Conservation (phyloP, 106 monocot genomes). For the Dendrobium catenatum region DNA sequence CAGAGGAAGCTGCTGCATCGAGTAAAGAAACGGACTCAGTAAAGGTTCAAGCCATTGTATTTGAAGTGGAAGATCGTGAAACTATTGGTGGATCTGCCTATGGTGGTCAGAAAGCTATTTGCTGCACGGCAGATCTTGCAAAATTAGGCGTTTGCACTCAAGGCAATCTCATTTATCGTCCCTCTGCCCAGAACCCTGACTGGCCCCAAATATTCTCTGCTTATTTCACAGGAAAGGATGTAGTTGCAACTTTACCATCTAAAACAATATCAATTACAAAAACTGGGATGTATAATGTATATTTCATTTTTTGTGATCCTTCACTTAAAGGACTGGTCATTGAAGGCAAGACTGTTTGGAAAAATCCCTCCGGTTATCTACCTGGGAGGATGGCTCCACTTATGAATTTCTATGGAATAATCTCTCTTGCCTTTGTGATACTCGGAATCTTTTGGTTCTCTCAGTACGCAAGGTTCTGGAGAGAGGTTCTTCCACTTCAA, state of each 20-base stretch:
- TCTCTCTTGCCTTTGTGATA: slow-evolving; percentile 79
- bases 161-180: slow-evolving; percentile 60
- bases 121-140: slow-evolving; percentile 92
- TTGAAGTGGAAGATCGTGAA: slow-evolving; percentile 87
- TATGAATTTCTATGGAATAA: slow-evolving; percentile 82
- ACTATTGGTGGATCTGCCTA: slow-evolving; percentile 87
- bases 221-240: slow-evolving; percentile 53
- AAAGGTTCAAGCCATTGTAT: slow-evolving; percentile 74
- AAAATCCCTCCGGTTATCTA: slow-evolving; percentile 89
- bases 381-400: slow-evolving; percentile 95
- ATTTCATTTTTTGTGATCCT: slow-evolving; percentile 74
- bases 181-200: slow-evolving; percentile 47
- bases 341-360: slow-evolving; percentile 92
- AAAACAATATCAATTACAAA: slow-evolving; percentile 46
- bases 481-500: slow-evolving; percentile 85
- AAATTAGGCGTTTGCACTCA: slow-evolving; percentile 75
- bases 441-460: slow-evolving; percentile 71
- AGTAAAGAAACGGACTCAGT: slow-evolving; percentile 30
- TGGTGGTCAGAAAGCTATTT: slow-evolving; percentile 88
- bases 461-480: slow-evolving; percentile 86
- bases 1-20: slow-evolving; percentile 36
- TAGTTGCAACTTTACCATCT: slow-evolving; percentile 48
- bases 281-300: slow-evolving; percentile 89
- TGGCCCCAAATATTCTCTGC: slow-evolving; percentile 71
- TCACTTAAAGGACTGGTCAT: slow-evolving; percentile 49